Base-by-base conservation (phyloP, 129 eudicot species). In the Chrysanthemum seticuspe region DNA sequence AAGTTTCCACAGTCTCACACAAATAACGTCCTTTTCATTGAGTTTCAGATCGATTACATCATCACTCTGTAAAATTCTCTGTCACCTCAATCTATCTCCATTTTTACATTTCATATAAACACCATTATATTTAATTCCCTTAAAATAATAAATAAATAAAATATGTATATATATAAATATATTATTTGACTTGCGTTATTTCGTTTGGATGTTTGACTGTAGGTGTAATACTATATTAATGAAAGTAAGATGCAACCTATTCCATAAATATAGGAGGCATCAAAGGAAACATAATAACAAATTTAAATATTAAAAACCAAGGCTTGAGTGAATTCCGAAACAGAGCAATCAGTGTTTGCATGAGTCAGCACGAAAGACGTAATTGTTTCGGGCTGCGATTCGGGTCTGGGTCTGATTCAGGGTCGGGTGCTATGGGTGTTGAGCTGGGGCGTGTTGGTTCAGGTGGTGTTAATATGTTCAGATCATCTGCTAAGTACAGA, bases 401-500 rank as follows among this genome's bases (percentile, higher is more conserved):
- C 50, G 78, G 70, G 75, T 83, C 89, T 49, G 68, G 55, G 47
- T 40, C 47, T 40, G 47, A 40, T 40, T 40, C 73, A 47, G 76
- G 67, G 75, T 81, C 89, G 58, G 64, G 58, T 82, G 60, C 84
- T 6, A 82, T 83, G 91, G 90, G 85, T 58, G 67, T 77, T 25
- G 87, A 84, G 76, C 79, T 84, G 13, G 84, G 74, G 21, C 77
- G 78, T 5, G 76, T 65, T 4, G 70, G 84, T 12, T 21, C 63
- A 10, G 78, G 76, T 13, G 64, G 79, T 70, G 79, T 74, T 51
- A 80, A 58, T 60, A 66, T 81, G 36, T 78, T 82, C 45, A 79
- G 84, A 57, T 79, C 91, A 0, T 76, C 97, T 6, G 79, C 82
- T 19, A 90, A 88, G 82, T 31, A 85, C 53, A 85, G 91, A 87